phyloP scores from a whole-genome alignment of 2,329 filamentous ascomycete genomes.

The Fusarium nematophilum region DNA sequence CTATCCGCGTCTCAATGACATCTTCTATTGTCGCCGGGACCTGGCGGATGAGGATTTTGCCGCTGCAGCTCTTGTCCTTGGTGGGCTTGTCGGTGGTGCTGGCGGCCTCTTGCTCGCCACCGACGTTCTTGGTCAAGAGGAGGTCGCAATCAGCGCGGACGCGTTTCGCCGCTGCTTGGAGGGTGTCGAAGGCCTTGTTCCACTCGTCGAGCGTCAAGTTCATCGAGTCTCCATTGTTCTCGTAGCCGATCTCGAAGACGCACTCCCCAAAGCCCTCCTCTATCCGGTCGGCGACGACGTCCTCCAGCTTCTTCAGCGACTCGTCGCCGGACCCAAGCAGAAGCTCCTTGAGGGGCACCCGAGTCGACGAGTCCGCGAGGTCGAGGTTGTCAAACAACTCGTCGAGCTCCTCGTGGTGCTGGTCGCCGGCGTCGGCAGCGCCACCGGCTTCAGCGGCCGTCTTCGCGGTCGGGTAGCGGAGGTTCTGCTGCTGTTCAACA shows the following conservation, averaged over 20 bases:
- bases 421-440: constrained; percentile 56
- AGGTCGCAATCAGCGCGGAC: constrained; percentile 81
- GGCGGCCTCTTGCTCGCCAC: constrained; percentile 78
- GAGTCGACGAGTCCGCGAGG: constrained; percentile 75
- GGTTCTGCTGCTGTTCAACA: constrained; percentile 90
- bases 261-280: constrained; percentile 89
- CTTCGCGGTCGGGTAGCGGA: constrained; percentile 67
- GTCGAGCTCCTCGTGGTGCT: constrained; percentile 82
- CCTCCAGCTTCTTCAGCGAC: constrained; percentile 70
- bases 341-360: constrained; percentile 78
- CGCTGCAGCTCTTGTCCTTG: constrained; percentile 80
- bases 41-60: constrained; percentile 88
- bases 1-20: constrained; percentile 94
- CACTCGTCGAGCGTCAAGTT: constrained; percentile 79
- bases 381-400: constrained; percentile 93
- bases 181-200: constrained; percentile 74
- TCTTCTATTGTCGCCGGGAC: constrained; percentile 80
- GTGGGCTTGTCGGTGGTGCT: constrained; percentile 62
- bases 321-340: constrained; percentile 74
- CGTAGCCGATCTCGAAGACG: constrained; percentile 90
- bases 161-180: constrained; percentile 73
- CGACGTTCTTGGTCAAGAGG: constrained; percentile 91
- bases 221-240: constrained; percentile 91
- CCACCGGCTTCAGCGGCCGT: constrained; percentile 44
- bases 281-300: constrained; percentile 75